A percentile compares a stretch with the other conserved stretches of the same genome.
Evolutionary conservation across 768 basidiomycete genomes (phyloP).

Genomic region (Agaricus blazei): DNA sequence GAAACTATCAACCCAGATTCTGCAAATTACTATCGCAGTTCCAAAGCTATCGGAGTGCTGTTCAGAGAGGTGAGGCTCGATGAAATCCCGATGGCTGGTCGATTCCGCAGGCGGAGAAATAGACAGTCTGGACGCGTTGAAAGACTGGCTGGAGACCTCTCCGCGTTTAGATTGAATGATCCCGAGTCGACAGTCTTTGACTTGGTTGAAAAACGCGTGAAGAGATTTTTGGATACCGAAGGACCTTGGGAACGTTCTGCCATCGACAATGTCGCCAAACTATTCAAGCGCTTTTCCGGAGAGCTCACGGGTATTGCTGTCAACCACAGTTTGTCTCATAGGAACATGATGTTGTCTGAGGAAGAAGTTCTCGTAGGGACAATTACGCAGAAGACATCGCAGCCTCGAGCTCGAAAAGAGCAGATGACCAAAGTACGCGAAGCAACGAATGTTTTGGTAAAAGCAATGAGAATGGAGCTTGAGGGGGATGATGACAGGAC

Average conservation of each 20-base stretch:
- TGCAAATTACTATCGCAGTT: slow-evolving; percentile 45
- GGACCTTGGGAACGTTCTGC: slow-evolving; percentile 15
- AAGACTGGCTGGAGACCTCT: slow-evolving; percentile 1
- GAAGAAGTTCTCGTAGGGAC: slow-evolving; percentile 65
- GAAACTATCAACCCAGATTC: slow-evolving; percentile 41
- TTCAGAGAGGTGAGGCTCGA: slow-evolving; percentile 56
- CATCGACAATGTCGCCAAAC: slow-evolving; percentile 22
- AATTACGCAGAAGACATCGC: slow-evolving; percentile 57
- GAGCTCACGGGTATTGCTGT: slow-evolving; percentile 46
- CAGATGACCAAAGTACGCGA: slow-evolving; percentile 52
- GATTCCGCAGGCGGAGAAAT: slow-evolving; percentile 5
- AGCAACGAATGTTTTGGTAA: slow-evolving; percentile 47
- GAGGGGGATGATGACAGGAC: slow-evolving; percentile 40
- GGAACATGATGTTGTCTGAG: slow-evolving; percentile 43
- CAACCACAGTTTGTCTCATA: slow-evolving; percentile 40
- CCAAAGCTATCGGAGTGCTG: slow-evolving; percentile 52
- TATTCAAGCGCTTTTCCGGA: slow-evolving; percentile 38
- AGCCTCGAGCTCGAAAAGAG: slow-evolving; percentile 48
- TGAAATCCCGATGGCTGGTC: slow-evolving; percentile 10
- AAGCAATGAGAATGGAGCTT: slow-evolving; percentile 44
- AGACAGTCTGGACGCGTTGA: slow-evolving; percentile 3
- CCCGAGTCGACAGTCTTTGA: slow-evolving; percentile 2
- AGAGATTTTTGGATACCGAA: slow-evolving; percentile 26
- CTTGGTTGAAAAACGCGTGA: slow-evolving; percentile 20
- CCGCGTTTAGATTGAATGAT: not conserved